These are phyloP conservation scores for Pichia sp. DNA, from an alignment of 1,139 yeast species.

Conservation along the genomic window DNA sequence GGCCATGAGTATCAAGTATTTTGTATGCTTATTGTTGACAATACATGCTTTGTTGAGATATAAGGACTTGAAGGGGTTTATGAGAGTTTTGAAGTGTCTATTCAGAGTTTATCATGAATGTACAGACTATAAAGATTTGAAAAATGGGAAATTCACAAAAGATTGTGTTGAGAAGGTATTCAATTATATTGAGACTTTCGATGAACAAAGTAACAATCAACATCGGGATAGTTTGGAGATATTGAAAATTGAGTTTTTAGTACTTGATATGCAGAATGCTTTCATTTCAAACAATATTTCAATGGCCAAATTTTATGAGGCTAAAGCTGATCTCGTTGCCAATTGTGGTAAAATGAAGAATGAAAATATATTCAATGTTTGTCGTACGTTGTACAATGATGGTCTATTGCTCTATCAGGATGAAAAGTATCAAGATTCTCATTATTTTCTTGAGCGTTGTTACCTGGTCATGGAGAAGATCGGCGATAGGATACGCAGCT, in stretches of 20 bases:
- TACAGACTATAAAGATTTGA: slow-evolving; percentile 14
- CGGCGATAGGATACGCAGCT: slow-evolving; percentile 7
- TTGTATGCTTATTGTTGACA: slow-evolving; percentile 22
- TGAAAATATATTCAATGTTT: slow-evolving; percentile 14
- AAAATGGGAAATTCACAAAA: slow-evolving; percentile 16
- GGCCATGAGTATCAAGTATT: slow-evolving; percentile 12
- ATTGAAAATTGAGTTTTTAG: slow-evolving; percentile 15
- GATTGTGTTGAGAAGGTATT: slow-evolving; percentile 11
- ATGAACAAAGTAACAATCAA: neutral
- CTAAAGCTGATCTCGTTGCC: slow-evolving; percentile 17
- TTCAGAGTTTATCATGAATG: slow-evolving; percentile 11
- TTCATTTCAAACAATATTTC: slow-evolving; percentile 19
- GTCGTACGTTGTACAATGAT: slow-evolving; percentile 23
- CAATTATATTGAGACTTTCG: slow-evolving; percentile 11
- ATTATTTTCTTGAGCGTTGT: slow-evolving; percentile 18
- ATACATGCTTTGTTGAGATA: slow-evolving; percentile 20
- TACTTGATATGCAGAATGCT: slow-evolving; percentile 23
- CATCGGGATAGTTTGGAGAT: slow-evolving; percentile 8
- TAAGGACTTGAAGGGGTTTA: slow-evolving; percentile 9
- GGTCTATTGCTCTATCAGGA: slow-evolving; percentile 17
- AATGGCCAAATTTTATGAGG: slow-evolving; percentile 25
- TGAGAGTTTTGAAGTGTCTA: slow-evolving; percentile 19
- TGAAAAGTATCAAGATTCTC: slow-evolving; percentile 13
- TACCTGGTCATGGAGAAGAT: slow-evolving; percentile 11
- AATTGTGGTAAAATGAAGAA: slow-evolving; percentile 3